phyloP scores from a whole-genome alignment of 306 rosid genomes.

The Malus orientalis region DNA sequence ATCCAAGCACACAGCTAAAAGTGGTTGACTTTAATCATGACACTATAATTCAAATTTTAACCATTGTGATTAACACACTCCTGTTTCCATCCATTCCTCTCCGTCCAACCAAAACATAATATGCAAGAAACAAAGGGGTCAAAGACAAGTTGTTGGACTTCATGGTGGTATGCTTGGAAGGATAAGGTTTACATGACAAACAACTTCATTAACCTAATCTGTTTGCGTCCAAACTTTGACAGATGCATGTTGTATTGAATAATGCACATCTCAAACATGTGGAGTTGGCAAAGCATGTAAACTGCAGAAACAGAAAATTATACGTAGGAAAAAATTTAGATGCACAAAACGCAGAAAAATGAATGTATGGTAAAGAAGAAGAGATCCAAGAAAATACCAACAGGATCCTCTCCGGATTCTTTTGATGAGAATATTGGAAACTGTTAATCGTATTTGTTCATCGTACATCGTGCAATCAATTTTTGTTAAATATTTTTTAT shows the following conservation, averaged over 20 bases:
- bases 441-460: too few species aligned
- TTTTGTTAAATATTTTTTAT: too few species aligned
- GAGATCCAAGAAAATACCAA: slow-evolving; percentile 2
- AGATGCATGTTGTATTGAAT: background rate
- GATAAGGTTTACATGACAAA: background rate
- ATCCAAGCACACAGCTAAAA: too few species aligned
- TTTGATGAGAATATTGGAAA: too few species aligned
- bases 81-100: background rate
- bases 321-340: background rate
- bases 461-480: accelerated
- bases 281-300: background rate
- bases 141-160: background rate
- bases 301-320: background rate
- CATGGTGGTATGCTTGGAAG: background rate
- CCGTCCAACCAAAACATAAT: background rate
- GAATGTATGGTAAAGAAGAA: background rate
- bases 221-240: background rate
- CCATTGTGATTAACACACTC: background rate
- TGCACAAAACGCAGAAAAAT: background rate
- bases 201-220: background rate
- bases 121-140: background rate
- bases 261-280: background rate
- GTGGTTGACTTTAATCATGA: background rate
- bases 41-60: background rate
- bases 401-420: too few species aligned